Evolutionary conservation across 2,329 filamentous ascomycete genomes (phyloP), one percentile per base, ranked within the genome.

Genomic region (Chaetomiaceae sp.): DNA sequence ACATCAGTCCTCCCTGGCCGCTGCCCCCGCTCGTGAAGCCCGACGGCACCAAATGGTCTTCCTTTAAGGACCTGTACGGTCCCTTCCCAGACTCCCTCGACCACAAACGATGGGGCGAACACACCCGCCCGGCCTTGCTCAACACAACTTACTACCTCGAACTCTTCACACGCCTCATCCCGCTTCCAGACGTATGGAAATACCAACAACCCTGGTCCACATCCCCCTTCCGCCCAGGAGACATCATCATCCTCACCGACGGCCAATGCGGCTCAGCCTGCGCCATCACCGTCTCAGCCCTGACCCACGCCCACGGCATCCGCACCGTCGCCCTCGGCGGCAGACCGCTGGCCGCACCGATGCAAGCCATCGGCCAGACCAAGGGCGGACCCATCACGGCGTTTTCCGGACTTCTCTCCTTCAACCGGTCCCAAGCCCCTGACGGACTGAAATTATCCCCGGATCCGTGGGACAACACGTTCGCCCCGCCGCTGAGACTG

Each of bases 251-350:
- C 27, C 65, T 81, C 48, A 75, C 74, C 6, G 79, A 84, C 59
- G 82, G 82, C 22, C 71, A 71, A 54, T 87, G 83, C 64, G 75
- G 72, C 11, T 84, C 80, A 0, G 81, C 83, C 3, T 86, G 83
- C 65, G 76, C 80, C 27, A 69, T 81, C 37, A 81, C 85, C 64
- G 71, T 72, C 12, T 75, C 81, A 40, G 71, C 83, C 22, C 75
- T 85, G 72, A 73, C 74, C 6, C 66, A 71, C 54, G 71, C 74
- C 53, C 72, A 71, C 29, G 75, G 77, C 20, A 77, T 86, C 2
- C 78, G 77, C 58, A 79, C 78, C 33, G 73, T 86, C 42, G 74
- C 74, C 1, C 71, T 84, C 22, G 83, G 83, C 15, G 83, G 83
- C 1, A 75, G 80, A 7, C 75, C 82, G 0, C 67, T 69, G 6